A percentile compares a stretch with the other conserved stretches of the same genome.
These are phyloP conservation scores for Geranium rotundifolium DNA, from an alignment of 345 rosid genomes.

Conservation along the genomic window DNA sequence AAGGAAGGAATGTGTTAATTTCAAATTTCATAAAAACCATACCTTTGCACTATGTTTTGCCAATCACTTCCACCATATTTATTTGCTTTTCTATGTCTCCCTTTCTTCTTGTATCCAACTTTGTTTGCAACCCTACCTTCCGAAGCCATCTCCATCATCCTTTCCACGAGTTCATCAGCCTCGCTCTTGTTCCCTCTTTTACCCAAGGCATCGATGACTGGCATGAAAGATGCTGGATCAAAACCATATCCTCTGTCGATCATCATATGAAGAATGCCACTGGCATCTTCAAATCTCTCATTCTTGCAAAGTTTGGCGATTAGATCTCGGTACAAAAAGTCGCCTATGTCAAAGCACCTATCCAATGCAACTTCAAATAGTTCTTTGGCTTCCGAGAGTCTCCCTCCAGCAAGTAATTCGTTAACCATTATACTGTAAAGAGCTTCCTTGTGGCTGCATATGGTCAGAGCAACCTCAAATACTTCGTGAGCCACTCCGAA, in stretches of 20 bases:
- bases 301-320: slow-evolving; percentile 60
- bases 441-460: slow-evolving; percentile 76
- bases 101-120: slow-evolving; percentile 19
- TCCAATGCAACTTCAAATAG: slow-evolving; percentile 61
- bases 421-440: slow-evolving; percentile 74
- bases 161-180: slow-evolving; percentile 68
- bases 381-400: slow-evolving; percentile 49
- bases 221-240: slow-evolving; percentile 85
- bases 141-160: slow-evolving; percentile 81
- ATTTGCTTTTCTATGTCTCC: slow-evolving; percentile 19
- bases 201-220: slow-evolving; percentile 73
- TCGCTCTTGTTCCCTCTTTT: slow-evolving; percentile 55
- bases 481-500: slow-evolving; percentile 55
- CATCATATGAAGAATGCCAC: slow-evolving; percentile 48
- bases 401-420: slow-evolving; percentile 56
- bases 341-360: slow-evolving; percentile 51
- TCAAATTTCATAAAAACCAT: slow-evolving; percentile 8
- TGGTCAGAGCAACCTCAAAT: slow-evolving; percentile 63
- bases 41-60: slow-evolving; percentile 68
- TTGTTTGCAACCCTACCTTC: slow-evolving; percentile 31
- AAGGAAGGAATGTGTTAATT: neutral
- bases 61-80: slow-evolving; percentile 41
- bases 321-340: slow-evolving; percentile 58
- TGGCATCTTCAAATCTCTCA: slow-evolving; percentile 51
- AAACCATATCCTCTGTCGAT: slow-evolving; percentile 52